Base-by-base conservation (phyloP, 225 moss, liverwort and hornwort genomes). In the Pleurozium schreberi region DNA sequence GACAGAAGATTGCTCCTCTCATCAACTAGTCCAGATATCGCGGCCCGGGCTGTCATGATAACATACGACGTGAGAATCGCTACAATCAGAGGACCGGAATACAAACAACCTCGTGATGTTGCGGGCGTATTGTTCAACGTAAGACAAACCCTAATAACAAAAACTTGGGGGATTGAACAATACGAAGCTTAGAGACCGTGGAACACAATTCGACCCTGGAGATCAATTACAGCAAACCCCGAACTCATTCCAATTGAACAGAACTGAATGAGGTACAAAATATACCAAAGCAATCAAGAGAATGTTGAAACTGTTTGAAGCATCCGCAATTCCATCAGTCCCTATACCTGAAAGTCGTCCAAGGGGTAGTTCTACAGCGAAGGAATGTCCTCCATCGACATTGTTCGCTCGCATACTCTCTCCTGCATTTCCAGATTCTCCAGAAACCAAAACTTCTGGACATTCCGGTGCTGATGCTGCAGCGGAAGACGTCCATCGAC, bases 291-390 rank as follows among this genome's bases (percentile, higher is more conserved):
- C 85, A 76, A 69, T 49, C 73, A 28, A 75, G 63, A 47, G 22
- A 80, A 28, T 52, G 53, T 53, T 68, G 45, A 68, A 74, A 84
- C 43, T 78, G 14, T 58, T 26, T 65, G 47, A 76, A 38, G 18
- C 71, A 61, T 67, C 60, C 63, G 74, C 70, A 23, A 69, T 76
- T 63, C 49, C 47, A 50, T 62, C 68, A 50, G 61, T 38, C 84
- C 71, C 16, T 14, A 71, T 82, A 93, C 92, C 93, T 92, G 91
- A 85, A 94, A 94, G 22, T 85, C 77, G 73, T 92, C 91, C 74
- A 94, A 82, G 82, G 92, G 85, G n/a, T 78, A 91, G 31, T 82
- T 87, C 59, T 92, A 92, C 59, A 94, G 91, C 49, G 87, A 75
- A 76, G 91, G 90, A 50, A 94, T 67, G 85, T 89, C 93, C 78